Base-by-base conservation (phyloP, 345 rosid genomes). In the Crucihimalaya himalaica region DNA sequence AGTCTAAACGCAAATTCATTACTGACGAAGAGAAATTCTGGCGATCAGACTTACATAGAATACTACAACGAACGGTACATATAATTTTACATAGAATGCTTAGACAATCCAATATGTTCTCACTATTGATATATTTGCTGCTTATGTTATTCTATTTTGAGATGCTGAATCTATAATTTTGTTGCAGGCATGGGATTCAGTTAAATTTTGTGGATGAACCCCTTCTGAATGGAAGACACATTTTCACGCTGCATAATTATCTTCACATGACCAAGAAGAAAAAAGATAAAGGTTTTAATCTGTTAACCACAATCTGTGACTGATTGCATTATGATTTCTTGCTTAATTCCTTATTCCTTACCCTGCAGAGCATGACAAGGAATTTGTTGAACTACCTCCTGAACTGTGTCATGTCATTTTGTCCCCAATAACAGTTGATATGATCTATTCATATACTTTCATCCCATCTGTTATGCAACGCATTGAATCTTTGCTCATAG, bases 381-480 rank as follows among this genome's bases (percentile, higher is more conserved):
- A 78, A 60, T 73, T 21, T 40, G 89, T 92, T 46, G 86, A 92
- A 77, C 79, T 95, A 86, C 99, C 98, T 58, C 93, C 99, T 58
- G 99, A 95, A 70, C 84, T 95, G 1, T 95, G 97, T 82, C 25
- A 35, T 6, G 53, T 92, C 37, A 28, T 92, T 19, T 69, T 88
- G 75, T 78, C 96, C 37, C 90, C 97, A 2, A 70, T 95, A 70
- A 85, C 98, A 23, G 75, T 83, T 21, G 86, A 76, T 57, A 88
- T 94, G 6, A 51, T 90, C 28, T 92, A 95, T 79, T 74, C 97
- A 5, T 95, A 79, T 62, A 69, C 90, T 9, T 92, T 90, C 66
- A 47, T 86, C 54, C 99, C 99, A 20, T 88, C 92, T 27, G 79
- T 90, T 21, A 83, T 95, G 92, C 88, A 88, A 63, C 90, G 85